Conservation (phyloP, 495 filamentous ascomycete genomes). For the Wilcoxina mikolae region DNA sequence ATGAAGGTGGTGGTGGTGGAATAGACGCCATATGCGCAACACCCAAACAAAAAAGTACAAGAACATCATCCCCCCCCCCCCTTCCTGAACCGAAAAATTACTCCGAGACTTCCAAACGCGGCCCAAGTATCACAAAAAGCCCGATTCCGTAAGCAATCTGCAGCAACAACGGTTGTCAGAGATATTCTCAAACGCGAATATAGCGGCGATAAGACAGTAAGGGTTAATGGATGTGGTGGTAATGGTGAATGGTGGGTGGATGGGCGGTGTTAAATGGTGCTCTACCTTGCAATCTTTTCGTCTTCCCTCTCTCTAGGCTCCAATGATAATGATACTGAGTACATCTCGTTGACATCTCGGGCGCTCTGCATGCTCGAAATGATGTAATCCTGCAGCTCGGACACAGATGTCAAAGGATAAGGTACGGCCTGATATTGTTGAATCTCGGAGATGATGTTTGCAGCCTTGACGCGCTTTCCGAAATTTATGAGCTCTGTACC, state of each 20-base stretch:
- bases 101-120: too few relatives aligned
- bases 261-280: not conserved
- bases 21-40: too few relatives aligned
- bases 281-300: slow-evolving; percentile 74
- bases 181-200: not conserved
- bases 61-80: too few relatives aligned
- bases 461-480: slow-evolving; percentile 91
- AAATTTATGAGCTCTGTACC: slow-evolving; percentile 96
- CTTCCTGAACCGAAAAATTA: too few relatives aligned
- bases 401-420: slow-evolving; percentile 74
- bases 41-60: too few relatives aligned
- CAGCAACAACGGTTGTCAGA: slow-evolving; percentile 1
- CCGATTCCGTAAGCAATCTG: slow-evolving; percentile 9
- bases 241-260: not conserved
- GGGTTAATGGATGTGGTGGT: not conserved
- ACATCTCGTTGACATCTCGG: slow-evolving; percentile 97
- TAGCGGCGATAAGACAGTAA: not conserved
- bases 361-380: slow-evolving; percentile 85
- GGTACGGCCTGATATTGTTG: slow-evolving; percentile 96
- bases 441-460: slow-evolving; percentile 93
- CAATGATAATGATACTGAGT: slow-evolving; percentile 79
- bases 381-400: slow-evolving; percentile 93
- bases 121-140: slow-evolving; percentile 6
- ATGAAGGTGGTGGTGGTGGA: too few relatives aligned
- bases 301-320: slow-evolving; percentile 94